Base-by-base conservation (phyloP, 495 filamentous ascomycete genomes). In the Trichocladium uniseriatum region DNA sequence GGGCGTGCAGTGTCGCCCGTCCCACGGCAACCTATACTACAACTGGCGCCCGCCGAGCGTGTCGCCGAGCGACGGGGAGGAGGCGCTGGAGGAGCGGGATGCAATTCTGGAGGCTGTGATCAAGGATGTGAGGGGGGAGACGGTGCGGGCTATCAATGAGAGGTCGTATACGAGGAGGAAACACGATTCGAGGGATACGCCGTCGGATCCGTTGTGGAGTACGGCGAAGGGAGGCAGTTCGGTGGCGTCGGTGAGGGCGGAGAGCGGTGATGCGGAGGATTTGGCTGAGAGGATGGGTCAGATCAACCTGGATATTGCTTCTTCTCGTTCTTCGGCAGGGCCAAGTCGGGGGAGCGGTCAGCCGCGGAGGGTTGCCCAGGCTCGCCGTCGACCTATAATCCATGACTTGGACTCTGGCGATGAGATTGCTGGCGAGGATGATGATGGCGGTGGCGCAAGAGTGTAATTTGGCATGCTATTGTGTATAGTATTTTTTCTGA, bases 21-120 rank as follows among this genome's bases (percentile, higher is more conserved):
- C 57, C 0, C 66, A 68, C 31, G 31, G 53, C 10, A 71, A 68
- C 38, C 14, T 68, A 20, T 71, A 72, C 45, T 11, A 51, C 41
- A 62, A 64, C 35, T 72, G 67, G 67, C 56, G 57, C 2, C 18
- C 58, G 0, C 62, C 61, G 1, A 62, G 59, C 22, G 50, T 67
- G 14, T 54, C 43, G 7, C 5, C 1, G 1, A 10, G 22, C 1
- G 51, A 46, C 1, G 43, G 22, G 7, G 8, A 2, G 18, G 39
- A 16, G 18, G 53, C 24, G 6, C n/a, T 3, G 2, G 21, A 38
- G 10, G 13, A 14, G 38, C 45, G 52, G 13, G 14, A 40, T 1
- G 14, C 15, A 0, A 55, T 59, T 6, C 14, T 63, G 2, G 54
- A 60, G 40, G n/a, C 21, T 9, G 56, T 56, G 48, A 42, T 63